Evolutionary conservation across 345 rosid genomes (phyloP).

Genomic region (Fremontodendron californicum): DNA sequence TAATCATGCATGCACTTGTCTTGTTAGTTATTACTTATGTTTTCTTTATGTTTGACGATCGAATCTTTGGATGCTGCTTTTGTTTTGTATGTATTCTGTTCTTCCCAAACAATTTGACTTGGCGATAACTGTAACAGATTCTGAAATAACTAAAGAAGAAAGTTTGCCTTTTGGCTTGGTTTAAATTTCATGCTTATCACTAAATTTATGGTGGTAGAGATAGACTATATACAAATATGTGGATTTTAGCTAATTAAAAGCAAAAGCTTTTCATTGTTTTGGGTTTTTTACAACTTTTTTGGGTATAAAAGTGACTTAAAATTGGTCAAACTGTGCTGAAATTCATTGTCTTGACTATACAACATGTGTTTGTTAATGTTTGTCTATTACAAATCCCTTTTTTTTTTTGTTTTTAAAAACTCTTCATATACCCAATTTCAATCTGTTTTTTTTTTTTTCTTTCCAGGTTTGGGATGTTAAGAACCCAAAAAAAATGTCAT

Average conservation of each 20-base stretch:
- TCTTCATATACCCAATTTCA: not conserved
- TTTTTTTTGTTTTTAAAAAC: not conserved
- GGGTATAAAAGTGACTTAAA: not conserved
- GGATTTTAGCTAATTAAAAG: not conserved
- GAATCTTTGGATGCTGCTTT: not conserved
- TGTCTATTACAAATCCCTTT: not conserved
- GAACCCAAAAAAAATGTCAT: not conserved
- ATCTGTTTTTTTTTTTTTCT: not conserved
- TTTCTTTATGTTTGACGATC: constrained; percentile 2
- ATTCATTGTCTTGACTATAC: not conserved
- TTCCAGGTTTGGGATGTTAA: constrained; percentile 11
- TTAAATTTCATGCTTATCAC: not conserved
- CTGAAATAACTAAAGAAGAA: not conserved
- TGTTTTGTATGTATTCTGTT: not conserved
- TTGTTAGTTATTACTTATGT: not conserved
- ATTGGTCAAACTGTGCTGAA: not conserved
- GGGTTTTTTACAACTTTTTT: not conserved
- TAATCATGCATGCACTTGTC: not conserved
- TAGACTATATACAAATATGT: not conserved
- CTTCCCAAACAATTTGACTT: not conserved
- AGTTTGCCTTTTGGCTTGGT: not conserved
- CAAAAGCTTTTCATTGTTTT: not conserved
- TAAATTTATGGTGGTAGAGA: not conserved
- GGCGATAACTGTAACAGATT: not conserved
- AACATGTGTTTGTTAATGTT: not conserved